A percentile compares a stretch with the other conserved stretches of the same genome.
phyloP scores from a whole-genome alignment of 768 basidiomycete species.

The Suillus placidus region DNA sequence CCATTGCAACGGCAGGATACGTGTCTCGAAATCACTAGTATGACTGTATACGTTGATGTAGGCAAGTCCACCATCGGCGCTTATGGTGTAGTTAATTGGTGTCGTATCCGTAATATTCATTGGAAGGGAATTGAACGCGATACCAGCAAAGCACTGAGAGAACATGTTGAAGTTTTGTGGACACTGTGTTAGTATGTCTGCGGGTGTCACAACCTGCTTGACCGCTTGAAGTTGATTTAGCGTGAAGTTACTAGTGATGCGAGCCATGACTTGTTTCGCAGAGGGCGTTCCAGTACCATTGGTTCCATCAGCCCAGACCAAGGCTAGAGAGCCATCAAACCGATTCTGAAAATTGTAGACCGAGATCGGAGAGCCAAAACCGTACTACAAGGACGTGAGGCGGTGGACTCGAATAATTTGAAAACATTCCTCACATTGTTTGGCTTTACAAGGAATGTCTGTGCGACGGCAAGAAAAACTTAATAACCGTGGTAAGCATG shows the following conservation, averaged over 20 bases:
- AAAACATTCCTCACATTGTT: conserved; percentile 50
- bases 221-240: conserved; percentile 50
- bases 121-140: conserved; percentile 64
- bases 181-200: conserved; percentile 58
- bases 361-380: conserved; percentile 58
- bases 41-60: conserved; percentile 69
- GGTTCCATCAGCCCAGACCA: conserved; percentile 74
- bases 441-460: conserved; percentile 57
- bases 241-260: conserved; percentile 56
- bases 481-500: conserved; percentile 1
- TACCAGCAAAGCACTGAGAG: conserved; percentile 70
- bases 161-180: conserved; percentile 74
- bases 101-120: conserved; percentile 29
- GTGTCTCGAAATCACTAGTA: conserved; percentile 66
- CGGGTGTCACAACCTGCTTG: conserved; percentile 46
- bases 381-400: conserved; percentile 46
- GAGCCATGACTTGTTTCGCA: conserved; percentile 60
- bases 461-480: conserved; percentile 66
- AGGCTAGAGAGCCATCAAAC: conserved; percentile 53
- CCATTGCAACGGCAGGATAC: conserved; percentile 75
- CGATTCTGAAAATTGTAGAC: conserved; percentile 48
- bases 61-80: conserved; percentile 63
- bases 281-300: conserved; percentile 56
- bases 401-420: neutral
- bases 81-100: conserved; percentile 68